A percentile compares a stretch with the other conserved stretches of the same genome.
Conservation (phyloP, 192 early-diverging fungal species). For the Rhizophlyctis rosea region DNA sequence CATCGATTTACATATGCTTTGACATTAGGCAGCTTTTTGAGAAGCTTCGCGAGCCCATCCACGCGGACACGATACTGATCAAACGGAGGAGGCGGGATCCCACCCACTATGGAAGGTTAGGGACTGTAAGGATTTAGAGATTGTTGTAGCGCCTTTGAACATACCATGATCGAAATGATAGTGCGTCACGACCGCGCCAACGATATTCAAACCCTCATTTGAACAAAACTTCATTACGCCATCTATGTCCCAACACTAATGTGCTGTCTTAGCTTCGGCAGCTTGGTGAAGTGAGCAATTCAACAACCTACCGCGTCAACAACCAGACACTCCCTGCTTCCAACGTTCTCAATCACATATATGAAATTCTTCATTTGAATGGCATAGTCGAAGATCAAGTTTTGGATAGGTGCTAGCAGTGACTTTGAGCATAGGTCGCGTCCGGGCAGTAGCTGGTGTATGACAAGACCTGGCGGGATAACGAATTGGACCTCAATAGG, state of each 20-base stretch:
- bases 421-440: constrained; percentile 64
- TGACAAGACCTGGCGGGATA: constrained; percentile 42
- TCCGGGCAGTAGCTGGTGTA: constrained; percentile 69
- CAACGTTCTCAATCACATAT: constrained; percentile 72
- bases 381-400: constrained; percentile 73
- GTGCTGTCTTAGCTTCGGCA: too few relatives aligned
- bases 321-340: constrained; percentile 68
- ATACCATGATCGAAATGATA: constrained; percentile 76
- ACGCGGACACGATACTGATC: constrained; percentile 76
- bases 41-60: constrained; percentile 68
- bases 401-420: constrained; percentile 68
- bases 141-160: neutral
- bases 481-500: too few relatives aligned
- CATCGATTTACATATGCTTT: constrained; percentile 70
- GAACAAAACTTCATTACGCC: constrained; percentile 66
- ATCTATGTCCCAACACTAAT: constrained; percentile 88
- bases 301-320: constrained; percentile 69
- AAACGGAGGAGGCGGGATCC: constrained; percentile 82
- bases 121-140: constrained; percentile 8
- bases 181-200: constrained; percentile 75
- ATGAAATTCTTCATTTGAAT: constrained; percentile 81
- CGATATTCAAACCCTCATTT: constrained; percentile 60
- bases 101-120: constrained; percentile 56
- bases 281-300: constrained; percentile 5
- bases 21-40: constrained; percentile 71